These are phyloP conservation scores for Podaxis mareebaensis DNA, from an alignment of 768 basidiomycete genomes.

Conservation along the genomic window DNA sequence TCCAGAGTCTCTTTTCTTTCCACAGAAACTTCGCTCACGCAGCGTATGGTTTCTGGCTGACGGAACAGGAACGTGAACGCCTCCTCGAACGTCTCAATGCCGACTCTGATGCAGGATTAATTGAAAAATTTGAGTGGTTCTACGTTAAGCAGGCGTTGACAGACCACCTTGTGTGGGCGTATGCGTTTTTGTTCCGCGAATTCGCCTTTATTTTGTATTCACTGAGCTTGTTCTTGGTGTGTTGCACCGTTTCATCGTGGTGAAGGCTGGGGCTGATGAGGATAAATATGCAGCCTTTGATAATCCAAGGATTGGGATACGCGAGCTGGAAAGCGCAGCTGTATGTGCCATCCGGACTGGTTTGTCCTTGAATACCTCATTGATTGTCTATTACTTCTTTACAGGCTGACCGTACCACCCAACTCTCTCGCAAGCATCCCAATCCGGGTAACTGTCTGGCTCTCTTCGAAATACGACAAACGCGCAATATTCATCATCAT, in stretches of 20 bases:
- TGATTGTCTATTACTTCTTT: background rate
- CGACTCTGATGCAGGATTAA: constrained; percentile 55
- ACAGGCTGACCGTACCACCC: constrained; percentile 61
- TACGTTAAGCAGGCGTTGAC: constrained; percentile 56
- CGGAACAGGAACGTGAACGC: constrained; percentile 48
- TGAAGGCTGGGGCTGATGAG: too few relatives aligned
- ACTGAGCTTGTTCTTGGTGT: constrained; percentile 57
- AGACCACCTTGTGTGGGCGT: constrained; percentile 62
- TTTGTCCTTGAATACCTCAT: background rate
- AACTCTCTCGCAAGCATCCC: constrained; percentile 50
- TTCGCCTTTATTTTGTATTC: constrained; percentile 62
- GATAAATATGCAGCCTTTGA: constrained; percentile 45
- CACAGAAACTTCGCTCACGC: constrained; percentile 29
- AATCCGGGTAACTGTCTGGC: constrained; percentile 51
- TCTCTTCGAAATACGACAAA: constrained; percentile 43
- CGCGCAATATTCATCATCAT: constrained; percentile 57
- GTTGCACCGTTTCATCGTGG: constrained; percentile 6
- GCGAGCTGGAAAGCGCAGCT: constrained; percentile 61
- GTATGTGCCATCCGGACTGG: constrained; percentile 30
- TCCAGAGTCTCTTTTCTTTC: constrained; percentile 1
- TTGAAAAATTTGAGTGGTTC: constrained; percentile 58
- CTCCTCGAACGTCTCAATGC: constrained; percentile 49
- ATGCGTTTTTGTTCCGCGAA: constrained; percentile 61
- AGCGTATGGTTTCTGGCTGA: constrained; percentile 41
- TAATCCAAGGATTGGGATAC: constrained; percentile 58